These are phyloP conservation scores for Ceratobasidium sp. DNA, from an alignment of 1,284 basidiomycete genomes.

Conservation along the genomic window DNA sequence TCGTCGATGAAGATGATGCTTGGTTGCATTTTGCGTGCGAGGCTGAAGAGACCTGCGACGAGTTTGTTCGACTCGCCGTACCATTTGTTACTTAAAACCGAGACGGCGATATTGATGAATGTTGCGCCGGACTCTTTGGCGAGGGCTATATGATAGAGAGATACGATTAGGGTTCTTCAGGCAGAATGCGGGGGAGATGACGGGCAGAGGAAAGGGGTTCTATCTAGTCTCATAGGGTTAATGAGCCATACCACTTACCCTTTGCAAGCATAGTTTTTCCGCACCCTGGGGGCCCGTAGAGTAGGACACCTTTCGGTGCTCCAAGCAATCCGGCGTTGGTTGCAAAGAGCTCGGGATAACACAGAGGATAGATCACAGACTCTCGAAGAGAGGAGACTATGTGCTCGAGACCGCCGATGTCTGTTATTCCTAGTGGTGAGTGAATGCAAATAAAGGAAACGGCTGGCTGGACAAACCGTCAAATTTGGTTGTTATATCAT, in stretches of 20 bases:
- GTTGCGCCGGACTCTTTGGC: constrained; percentile 97
- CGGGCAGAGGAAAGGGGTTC: background rate
- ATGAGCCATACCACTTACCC: constrained; percentile 28
- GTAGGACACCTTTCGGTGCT: constrained; percentile 84
- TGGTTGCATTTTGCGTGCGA: constrained; percentile 81
- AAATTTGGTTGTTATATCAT: constrained; percentile 82
- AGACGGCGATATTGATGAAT: constrained; percentile 91
- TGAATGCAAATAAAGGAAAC: constrained; percentile 9
- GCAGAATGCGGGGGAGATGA: background rate
- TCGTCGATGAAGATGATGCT: constrained; percentile 87
- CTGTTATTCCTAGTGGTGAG: constrained; percentile 58
- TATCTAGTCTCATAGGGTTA: no score
- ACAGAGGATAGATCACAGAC: constrained; percentile 95
- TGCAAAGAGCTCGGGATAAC: constrained; percentile 90
- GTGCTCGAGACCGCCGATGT: constrained; percentile 95
- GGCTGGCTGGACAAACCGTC: constrained; percentile 64
- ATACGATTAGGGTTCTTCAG: constrained; percentile 9
- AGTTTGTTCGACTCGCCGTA: constrained; percentile 99
- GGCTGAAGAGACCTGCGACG: constrained; percentile 84
- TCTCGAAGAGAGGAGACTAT: constrained; percentile 94
- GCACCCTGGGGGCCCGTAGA: constrained; percentile 92
- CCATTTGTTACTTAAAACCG: constrained; percentile 91
- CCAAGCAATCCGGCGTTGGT: constrained; percentile 65
- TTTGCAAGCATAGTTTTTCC: constrained; percentile 97
- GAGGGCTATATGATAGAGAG: constrained; percentile 65